A percentile compares a stretch with the other conserved stretches of the same genome.
Conservation (phyloP, 805 yeast genomes). For the Zygosaccharomyces gambellarensis region DNA sequence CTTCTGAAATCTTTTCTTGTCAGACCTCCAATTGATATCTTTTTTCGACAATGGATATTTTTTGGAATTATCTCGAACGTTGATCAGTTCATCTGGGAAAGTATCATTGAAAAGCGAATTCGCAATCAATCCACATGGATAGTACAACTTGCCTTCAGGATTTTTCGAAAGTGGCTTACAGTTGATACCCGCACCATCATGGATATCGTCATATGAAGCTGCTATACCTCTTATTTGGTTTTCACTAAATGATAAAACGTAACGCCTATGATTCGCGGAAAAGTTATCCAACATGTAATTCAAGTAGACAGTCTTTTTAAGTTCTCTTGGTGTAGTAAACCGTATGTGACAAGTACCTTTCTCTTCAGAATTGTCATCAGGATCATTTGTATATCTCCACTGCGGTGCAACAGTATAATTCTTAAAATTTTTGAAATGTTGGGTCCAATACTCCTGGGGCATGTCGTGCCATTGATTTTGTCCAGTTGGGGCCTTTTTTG, state of each 20-base stretch:
- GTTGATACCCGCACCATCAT: slow-evolving; percentile 44
- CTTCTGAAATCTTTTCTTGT: slow-evolving; percentile 63
- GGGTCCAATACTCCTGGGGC: slow-evolving; percentile 51
- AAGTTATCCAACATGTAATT: slow-evolving; percentile 85
- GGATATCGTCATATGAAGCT: slow-evolving; percentile 49
- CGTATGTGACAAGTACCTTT: slow-evolving; percentile 62
- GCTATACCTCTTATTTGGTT: slow-evolving; percentile 77
- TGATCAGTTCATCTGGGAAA: slow-evolving; percentile 41
- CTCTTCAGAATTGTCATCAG: slow-evolving; percentile 46
- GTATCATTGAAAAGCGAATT: slow-evolving; percentile 91
- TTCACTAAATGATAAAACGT: slow-evolving; percentile 82
- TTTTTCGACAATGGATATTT: slow-evolving; percentile 40
- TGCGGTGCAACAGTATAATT: slow-evolving; percentile 43
- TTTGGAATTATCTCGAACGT: slow-evolving; percentile 33
- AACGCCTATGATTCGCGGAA: slow-evolving; percentile 91
- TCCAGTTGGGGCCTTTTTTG: slow-evolving; percentile 41
- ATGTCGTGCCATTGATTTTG: slow-evolving; percentile 41
- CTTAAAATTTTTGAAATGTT: slow-evolving; percentile 50
- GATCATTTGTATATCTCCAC: slow-evolving; percentile 57
- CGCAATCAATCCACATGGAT: slow-evolving; percentile 95
- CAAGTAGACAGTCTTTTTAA: slow-evolving; percentile 68
- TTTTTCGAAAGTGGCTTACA: slow-evolving; percentile 62
- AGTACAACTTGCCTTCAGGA: slow-evolving; percentile 55
- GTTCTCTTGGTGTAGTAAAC: slow-evolving; percentile 65
- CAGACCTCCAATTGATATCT: slow-evolving; percentile 84